Evolutionary conservation across 2,329 filamentous ascomycete species (phyloP).

Genomic region (Talaromyces sp.): DNA sequence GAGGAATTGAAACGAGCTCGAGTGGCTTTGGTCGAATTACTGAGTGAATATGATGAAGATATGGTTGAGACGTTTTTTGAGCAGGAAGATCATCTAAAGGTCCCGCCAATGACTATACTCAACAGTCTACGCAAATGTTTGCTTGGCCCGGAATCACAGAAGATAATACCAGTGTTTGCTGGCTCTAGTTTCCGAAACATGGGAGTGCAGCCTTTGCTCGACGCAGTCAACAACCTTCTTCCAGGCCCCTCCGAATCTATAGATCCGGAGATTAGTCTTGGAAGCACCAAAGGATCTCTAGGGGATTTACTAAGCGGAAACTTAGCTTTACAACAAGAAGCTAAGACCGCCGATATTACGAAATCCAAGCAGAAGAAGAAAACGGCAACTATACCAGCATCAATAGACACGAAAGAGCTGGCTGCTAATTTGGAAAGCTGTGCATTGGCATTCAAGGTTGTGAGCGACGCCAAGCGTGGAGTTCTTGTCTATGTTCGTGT

Average conservation of each 20-base stretch:
- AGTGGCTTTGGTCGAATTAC: conserved; percentile 71
- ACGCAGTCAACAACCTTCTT: conserved; percentile 82
- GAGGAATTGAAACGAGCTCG: conserved; percentile 73
- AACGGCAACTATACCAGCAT: conserved; percentile 35
- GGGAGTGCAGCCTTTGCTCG: conserved; percentile 85
- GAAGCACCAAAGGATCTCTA: conserved; percentile 54
- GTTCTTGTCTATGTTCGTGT: conserved; percentile 89
- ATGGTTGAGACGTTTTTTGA: conserved; percentile 84
- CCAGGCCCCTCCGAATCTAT: conserved; percentile 78
- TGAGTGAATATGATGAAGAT: conserved; percentile 83
- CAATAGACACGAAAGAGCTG: conserved; percentile 44
- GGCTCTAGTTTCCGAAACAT: conserved; percentile 93
- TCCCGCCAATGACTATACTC: conserved; percentile 65
- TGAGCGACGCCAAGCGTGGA: conserved; percentile 79
- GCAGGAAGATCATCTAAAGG: conserved; percentile 65
- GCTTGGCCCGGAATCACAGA: conserved; percentile 57
- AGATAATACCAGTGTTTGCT: conserved; percentile 81
- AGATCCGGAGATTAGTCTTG: conserved; percentile 72
- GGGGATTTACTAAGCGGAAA: conserved; percentile 48
- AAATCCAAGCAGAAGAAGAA: conserved; percentile 46
- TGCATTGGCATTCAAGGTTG: conserved; percentile 84
- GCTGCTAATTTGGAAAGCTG: conserved; percentile 66
- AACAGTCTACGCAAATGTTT: conserved; percentile 72
- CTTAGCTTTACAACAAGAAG: conserved; percentile 36
- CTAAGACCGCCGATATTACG: conserved; percentile 27